Evolutionary conservation across 106 monocot genomes (phyloP), one percentile per base, ranked within the genome.

Genomic region (Agapanthus africanus): DNA sequence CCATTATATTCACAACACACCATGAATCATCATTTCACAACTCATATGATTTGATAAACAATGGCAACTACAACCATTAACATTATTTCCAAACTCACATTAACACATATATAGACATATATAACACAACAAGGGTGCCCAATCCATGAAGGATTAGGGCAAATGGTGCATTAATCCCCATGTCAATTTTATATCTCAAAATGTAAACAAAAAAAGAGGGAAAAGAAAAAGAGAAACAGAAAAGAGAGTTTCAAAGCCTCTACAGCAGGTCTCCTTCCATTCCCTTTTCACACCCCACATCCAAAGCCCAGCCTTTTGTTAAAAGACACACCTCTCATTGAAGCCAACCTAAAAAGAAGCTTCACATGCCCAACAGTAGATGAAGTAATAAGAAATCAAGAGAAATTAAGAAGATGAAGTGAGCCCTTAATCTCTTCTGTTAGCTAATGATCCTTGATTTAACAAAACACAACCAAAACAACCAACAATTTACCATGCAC

Each of bases 341-440:
- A 61, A 61, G 60, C 60, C 16, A 35, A 61, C 60, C 60, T 61
- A 61, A 61, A 59, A 61, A 61, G 60, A 61, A 61, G 60, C 60
- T 61, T 61, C 60, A 35, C 60, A 61, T 35, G 60, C n/a, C 60
- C 60, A 61, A 61, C 35, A 61, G 60, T 61, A 59, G 31, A 59
- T 59, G 10, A 59, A 6, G 1, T 35, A 33, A 61, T 11, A 59
- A 59, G 31, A 35, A 35, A 61, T 18, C 0, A 61, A 35, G 35
- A 61, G 35, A 27, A 19, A 19, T 16, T 0, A 52, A 52, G 22
- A 52, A 52, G 13, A 51, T 22, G 51, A 51, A 59, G 32, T 59
- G 59, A 0, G 10, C 14, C 31, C 59, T 11, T 31, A 11, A 59
- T 59, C 59, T 59, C 11, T 32, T 54, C 47, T 18, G 54, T 27